Percentiles rank a stretch among this genome's conserved stretches.
Conservation (phyloP, 2,329 filamentous ascomycete species). For the Xylariales sp. region DNA sequence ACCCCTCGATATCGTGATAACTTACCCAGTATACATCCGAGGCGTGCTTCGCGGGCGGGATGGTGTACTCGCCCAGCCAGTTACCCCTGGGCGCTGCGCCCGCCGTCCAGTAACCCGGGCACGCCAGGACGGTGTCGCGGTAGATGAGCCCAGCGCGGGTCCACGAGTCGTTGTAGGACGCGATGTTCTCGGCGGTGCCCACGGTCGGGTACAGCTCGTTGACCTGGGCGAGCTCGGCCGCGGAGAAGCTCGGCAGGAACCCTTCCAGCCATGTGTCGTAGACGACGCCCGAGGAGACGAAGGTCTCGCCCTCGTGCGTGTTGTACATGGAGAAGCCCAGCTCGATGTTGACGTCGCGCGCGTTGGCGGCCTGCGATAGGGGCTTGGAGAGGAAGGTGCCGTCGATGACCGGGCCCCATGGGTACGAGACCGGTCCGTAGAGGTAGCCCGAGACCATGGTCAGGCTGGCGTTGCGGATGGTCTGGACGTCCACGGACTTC, state of each 20-base stretch:
- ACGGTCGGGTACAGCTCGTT: conserved; percentile 40
- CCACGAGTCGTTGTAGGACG: conserved; percentile 43
- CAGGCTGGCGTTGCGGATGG: conserved; percentile 46
- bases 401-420: conserved; percentile 59
- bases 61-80: conserved; percentile 57
- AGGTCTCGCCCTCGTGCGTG: conserved; percentile 59
- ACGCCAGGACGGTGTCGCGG: conserved; percentile 54
- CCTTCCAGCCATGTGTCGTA: conserved; percentile 50
- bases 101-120: conserved; percentile 55
- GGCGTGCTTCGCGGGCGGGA: conserved; percentile 54
- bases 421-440: conserved; percentile 52
- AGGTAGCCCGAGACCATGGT: conserved; percentile 41
- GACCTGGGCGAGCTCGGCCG: conserved; percentile 31
- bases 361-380: conserved; percentile 38
- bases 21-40: conserved; percentile 52
- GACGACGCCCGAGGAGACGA: conserved; percentile 43
- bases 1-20: conserved; percentile 6
- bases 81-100: conserved; percentile 35
- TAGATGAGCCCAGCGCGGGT: conserved; percentile 52
- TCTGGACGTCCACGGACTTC: conserved; percentile 48
- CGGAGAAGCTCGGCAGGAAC: conserved; percentile 45
- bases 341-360: conserved; percentile 18
- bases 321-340: conserved; percentile 55
- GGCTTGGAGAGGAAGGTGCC: conserved; percentile 42
- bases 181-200: conserved; percentile 42